A percentile compares a stretch with the other conserved stretches of the same genome.
Evolutionary conservation across 306 rosid species (phyloP).

Genomic region (Argentina anserina): DNA sequence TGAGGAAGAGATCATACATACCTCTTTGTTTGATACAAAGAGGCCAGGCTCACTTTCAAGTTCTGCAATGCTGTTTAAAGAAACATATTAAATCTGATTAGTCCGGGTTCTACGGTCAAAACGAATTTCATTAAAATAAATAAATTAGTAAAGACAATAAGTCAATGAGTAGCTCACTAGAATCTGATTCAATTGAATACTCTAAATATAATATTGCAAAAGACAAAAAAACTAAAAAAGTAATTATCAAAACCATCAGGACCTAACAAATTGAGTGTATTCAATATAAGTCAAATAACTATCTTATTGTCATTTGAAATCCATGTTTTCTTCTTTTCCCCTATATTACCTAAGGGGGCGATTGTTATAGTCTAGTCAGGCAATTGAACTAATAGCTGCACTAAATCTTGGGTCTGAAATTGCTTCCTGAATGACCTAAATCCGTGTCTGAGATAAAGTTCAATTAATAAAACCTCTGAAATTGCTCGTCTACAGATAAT

Average conservation of each 20-base stretch:
- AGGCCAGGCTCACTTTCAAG: slow-evolving; percentile 94
- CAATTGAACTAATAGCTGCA: not conserved
- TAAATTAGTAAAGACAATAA: not conserved
- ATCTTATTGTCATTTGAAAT: not conserved
- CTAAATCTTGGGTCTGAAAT: not conserved
- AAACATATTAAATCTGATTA: slow-evolving; percentile 16
- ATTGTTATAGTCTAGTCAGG: not conserved
- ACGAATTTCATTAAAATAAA: not conserved
- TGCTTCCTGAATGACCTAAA: not conserved
- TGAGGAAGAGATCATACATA: slow-evolving; percentile 13
- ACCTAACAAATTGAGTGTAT: not conserved
- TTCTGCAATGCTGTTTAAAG: slow-evolving; percentile 71
- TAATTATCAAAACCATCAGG: too few species aligned
- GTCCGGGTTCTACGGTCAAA: not conserved
- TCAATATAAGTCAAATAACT: not conserved
- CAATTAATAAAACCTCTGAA: not conserved
- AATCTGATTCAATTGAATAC: not conserved
- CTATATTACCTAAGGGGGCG: not conserved
- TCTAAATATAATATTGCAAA: too few species aligned
- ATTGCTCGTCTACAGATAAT: not conserved
- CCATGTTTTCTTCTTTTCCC: not conserved
- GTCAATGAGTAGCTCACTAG: not conserved
- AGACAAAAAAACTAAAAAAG: not conserved
- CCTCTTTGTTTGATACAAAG: slow-evolving; percentile 76
- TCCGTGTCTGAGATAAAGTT: not conserved